Evolutionary conservation across 2,329 filamentous ascomycete genomes (phyloP).

Genomic region (Cladophialophora exuberans): DNA sequence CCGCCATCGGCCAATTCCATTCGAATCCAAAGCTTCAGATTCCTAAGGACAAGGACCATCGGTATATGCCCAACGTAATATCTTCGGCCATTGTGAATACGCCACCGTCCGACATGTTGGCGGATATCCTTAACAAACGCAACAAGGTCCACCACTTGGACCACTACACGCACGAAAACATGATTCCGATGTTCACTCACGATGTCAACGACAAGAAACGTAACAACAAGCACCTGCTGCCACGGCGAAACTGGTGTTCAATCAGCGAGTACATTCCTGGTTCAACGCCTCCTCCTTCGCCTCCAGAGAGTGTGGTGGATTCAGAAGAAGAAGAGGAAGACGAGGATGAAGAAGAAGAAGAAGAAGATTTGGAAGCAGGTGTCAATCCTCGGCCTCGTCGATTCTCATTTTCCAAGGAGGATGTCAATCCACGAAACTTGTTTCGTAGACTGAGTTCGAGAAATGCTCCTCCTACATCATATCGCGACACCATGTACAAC

Average conservation of each 20-base stretch:
- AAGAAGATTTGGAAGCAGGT: constrained; percentile 31
- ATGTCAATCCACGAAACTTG: constrained; percentile 49
- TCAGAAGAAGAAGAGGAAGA: constrained; percentile 28
- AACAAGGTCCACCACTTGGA: constrained; percentile 74
- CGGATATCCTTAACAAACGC: constrained; percentile 88
- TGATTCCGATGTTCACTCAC: constrained; percentile 90
- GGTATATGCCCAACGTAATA: constrained; percentile 96
- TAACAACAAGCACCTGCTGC: constrained; percentile 88
- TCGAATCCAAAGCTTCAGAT: constrained; percentile 82
- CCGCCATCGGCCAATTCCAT: constrained; percentile 91
- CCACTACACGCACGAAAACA: constrained; percentile 82
- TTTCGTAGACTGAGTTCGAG: constrained; percentile 54
- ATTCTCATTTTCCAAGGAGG: constrained; percentile 63
- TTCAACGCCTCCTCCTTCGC: constrained; percentile 71
- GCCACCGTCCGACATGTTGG: constrained; percentile 83
- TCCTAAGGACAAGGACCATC: constrained; percentile 85
- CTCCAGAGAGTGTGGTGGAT: constrained; percentile 51
- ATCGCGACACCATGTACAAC: constrained; percentile 40
- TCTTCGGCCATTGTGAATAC: constrained; percentile 94
- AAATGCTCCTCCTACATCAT: constrained; percentile 42
- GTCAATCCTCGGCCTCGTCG: constrained; percentile 52
- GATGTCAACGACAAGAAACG: constrained; percentile 87
- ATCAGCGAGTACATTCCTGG: constrained; percentile 84
- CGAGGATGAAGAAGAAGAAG: no score
- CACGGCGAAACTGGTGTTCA: constrained; percentile 93